Percentiles rank a stretch among this genome's conserved stretches.
Conservation (phyloP, 441 rosid genomes). For the Euphorbia celastroides region DNA sequence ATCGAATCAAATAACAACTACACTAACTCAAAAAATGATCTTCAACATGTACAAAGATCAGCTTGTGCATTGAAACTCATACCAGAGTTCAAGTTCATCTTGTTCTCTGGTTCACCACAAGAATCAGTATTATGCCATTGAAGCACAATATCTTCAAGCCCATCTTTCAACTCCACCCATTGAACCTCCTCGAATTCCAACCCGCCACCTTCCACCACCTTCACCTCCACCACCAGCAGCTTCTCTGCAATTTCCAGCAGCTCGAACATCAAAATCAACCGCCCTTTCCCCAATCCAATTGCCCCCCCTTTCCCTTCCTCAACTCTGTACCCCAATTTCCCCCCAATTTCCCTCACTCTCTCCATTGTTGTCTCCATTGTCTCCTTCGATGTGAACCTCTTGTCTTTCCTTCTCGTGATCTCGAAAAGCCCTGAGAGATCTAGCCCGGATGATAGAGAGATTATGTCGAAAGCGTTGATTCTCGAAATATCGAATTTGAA, state of each 20-base stretch:
- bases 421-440: constrained; percentile 82
- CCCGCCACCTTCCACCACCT: constrained; percentile 36
- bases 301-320: constrained; percentile 51
- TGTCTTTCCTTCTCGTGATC: constrained; percentile 32
- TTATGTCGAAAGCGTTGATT: constrained; percentile 62
- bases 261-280: constrained; percentile 40
- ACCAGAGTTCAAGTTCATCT: neutral
- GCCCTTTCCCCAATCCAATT: constrained; percentile 56
- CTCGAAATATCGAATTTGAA: constrained; percentile 9
- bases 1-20: neutral
- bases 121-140: constrained; percentile 57
- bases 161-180: constrained; percentile 58
- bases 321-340: constrained; percentile 51
- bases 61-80: neutral
- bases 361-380: constrained; percentile 45
- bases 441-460: constrained; percentile 68
- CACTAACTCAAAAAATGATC: neutral
- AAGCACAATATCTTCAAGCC: constrained; percentile 56
- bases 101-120: constrained; percentile 16
- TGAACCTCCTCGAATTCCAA: constrained; percentile 47
- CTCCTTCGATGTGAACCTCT: constrained; percentile 60
- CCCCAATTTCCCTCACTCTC: constrained; percentile 57
- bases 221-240: constrained; percentile 57
- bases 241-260: constrained; percentile 43
- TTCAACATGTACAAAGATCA: constrained; percentile 9